Base-by-base conservation (phyloP, 2,329 filamentous ascomycete genomes). In the Aspergillus glaucus region DNA sequence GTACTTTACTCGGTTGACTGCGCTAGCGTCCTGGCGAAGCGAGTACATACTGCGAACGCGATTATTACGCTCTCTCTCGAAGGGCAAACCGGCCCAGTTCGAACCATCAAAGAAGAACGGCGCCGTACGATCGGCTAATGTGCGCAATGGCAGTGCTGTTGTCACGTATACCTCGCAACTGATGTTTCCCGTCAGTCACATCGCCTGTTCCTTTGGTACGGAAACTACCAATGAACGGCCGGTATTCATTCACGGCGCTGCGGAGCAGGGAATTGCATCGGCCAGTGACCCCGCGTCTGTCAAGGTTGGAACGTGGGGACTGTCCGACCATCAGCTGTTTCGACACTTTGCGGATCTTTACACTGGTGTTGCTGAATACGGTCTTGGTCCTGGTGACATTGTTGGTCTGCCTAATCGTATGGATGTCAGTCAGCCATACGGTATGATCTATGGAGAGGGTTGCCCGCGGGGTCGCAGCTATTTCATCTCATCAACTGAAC, bases 41-140 rank as follows among this genome's bases (percentile, higher is more conserved):
- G 93, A 98, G 68, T 98, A 97, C 62, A 86, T 97, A 43, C 73
- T 95, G 49, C 81, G 93, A 43, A 96, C 90, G 2, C 81, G 88
- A 43, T 79, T 97, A 45, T 73, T 97, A 46, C 82, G 90, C 41
- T 93, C 88, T 53, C 75, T 97, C 49, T 80, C 79, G 43, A 84
- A 88, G 51, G 93, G 92, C 45, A 95, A 91, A 63, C 89, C 92
- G 34, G 62, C 67, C 8, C 62, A 50, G 72, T 79, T 58, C 14
- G 78, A 84, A 34, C 73, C 75, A 8, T 65, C 76, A 26, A 69
- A 75, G 43, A 70, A 75, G 60, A 64, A 79, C 48, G 80, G 81
- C 9, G 70, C 79, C 6, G 67, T 76, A 17, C 75, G 79, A 19
- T 68, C 74, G 26, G 71, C 72, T 19, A 77, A 80, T 15, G 77